phyloP scores from a whole-genome alignment of 345 rosid species.

The Populus davidiana region DNA sequence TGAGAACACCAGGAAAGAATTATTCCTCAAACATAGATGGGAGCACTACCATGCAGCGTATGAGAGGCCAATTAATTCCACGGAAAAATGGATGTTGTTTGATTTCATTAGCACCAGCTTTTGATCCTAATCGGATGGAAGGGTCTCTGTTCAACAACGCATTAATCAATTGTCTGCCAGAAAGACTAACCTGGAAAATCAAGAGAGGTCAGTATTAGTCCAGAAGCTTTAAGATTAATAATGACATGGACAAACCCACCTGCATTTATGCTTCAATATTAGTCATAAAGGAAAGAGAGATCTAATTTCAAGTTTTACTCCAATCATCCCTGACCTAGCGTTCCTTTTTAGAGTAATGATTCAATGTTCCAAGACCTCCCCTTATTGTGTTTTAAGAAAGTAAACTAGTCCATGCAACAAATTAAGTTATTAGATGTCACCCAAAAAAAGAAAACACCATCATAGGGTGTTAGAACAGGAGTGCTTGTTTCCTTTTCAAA shows the following conservation, averaged over 20 bases:
- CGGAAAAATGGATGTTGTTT: constrained; percentile 90
- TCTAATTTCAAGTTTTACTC: no score
- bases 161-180: constrained; percentile 72
- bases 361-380: neutral
- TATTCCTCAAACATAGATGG: neutral
- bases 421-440: neutral
- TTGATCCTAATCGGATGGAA: constrained; percentile 65
- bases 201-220: constrained; percentile 10
- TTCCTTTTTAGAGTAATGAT: neutral
- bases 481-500: no score
- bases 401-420: neutral
- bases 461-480: neutral
- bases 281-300: no score
- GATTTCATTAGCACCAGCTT: constrained; percentile 75
- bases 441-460: neutral
- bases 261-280: no score
- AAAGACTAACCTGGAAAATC: constrained; percentile 75
- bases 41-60: constrained; percentile 72
- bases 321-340: no score
- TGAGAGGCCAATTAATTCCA: constrained; percentile 87
- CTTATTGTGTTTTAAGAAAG: neutral
- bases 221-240: neutral
- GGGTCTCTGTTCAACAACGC: constrained; percentile 75
- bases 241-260: neutral
- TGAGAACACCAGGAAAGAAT: neutral